A percentile compares a stretch with the other conserved stretches of the same genome.
These are phyloP conservation scores for Naganishia randhawae DNA, from an alignment of 768 basidiomycete genomes.

Conservation along the genomic window DNA sequence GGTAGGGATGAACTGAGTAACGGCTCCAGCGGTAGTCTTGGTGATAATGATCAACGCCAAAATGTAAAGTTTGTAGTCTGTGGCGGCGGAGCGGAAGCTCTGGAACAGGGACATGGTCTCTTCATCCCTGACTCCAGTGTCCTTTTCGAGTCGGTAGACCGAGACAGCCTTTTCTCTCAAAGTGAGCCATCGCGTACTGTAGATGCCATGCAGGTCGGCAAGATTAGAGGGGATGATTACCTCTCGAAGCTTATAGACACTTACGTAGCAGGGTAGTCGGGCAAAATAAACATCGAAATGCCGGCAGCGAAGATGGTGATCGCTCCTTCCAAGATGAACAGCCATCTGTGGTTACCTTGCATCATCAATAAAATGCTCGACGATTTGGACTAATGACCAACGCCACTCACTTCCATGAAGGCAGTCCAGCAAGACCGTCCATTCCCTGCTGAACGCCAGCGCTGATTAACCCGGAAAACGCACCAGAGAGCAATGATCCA, in stretches of 20 bases:
- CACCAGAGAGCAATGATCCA: slow-evolving; percentile 37
- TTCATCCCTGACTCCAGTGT: slow-evolving; percentile 36
- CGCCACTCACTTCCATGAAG: slow-evolving; percentile 20
- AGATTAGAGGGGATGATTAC: background rate
- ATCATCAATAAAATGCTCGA: too few species aligned
- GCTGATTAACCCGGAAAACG: slow-evolving; percentile 33
- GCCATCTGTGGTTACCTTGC: slow-evolving; percentile 23
- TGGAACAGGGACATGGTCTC: slow-evolving; percentile 30
- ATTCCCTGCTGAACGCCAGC: slow-evolving; percentile 26
- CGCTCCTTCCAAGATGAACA: slow-evolving; percentile 30
- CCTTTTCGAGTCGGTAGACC: slow-evolving; percentile 31
- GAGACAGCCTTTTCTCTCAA: slow-evolving; percentile 25
- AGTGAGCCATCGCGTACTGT: slow-evolving; percentile 22
- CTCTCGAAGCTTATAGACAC: background rate
- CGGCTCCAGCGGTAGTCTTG: slow-evolving; percentile 42
- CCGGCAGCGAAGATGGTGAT: slow-evolving; percentile 28
- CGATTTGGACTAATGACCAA: background rate
- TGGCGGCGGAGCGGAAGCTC: slow-evolving; percentile 31
- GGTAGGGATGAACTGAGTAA: slow-evolving; percentile 40
- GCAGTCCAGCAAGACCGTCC: slow-evolving; percentile 19
- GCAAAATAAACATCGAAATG: slow-evolving; percentile 17
- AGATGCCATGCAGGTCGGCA: background rate
- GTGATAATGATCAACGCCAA: slow-evolving; percentile 38
- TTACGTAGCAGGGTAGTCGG: slow-evolving; percentile 30
- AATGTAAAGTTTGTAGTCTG: slow-evolving; percentile 39